Evolutionary conservation across 2,329 filamentous ascomycete genomes (phyloP), one percentile per base, ranked within the genome.

Genomic region (Trichophaea hybrida): DNA sequence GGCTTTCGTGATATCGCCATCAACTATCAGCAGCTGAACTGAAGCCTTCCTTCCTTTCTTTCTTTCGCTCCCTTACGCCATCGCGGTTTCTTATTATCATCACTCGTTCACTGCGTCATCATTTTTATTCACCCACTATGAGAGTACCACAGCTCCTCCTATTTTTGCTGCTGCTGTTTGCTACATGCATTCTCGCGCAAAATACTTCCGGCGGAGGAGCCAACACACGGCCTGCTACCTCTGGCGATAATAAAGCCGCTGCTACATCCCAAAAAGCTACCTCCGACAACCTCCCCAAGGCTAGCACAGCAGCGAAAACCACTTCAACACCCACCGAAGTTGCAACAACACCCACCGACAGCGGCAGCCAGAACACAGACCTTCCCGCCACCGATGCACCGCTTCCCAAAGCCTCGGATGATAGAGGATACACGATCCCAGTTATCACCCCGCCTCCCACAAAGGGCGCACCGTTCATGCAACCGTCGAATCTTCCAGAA

Each of bases 401-500:
- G 13, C 37, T 53, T 31, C 32, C 50, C 10, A 35, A 35, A 8
- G 33, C 31, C 32, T 34, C 50, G 13, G 12, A 8, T 17, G 24
- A 8, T 24, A 24, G 10, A 12, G 17, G 10, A 24, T 55, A 43
- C 53, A 44, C 35, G 4, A 80, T 80, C 24, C 86, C 90, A 4
- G 74, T 85, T 1, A 77, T 88, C 3, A 79, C 82, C 32, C 84
- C 97, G 2, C 93, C 93, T 6, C 86, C 89, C 32, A 95, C 87
- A 2, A 78, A 80, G 43, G 81, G 85, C 69, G 93, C 93, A 4
- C 89, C 91, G 13, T 98, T 88, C 71, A 95, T 97, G 88, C 84
- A 90, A 70, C 83, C 84, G 69, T 94, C 89, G 0, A 83, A 74
- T 57, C 77, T 90, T 8, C 93, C 93, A 1, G 86, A 97, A 69